These are phyloP conservation scores for Candida berthetii DNA, from an alignment of 805 yeast genomes.

Conservation along the genomic window DNA sequence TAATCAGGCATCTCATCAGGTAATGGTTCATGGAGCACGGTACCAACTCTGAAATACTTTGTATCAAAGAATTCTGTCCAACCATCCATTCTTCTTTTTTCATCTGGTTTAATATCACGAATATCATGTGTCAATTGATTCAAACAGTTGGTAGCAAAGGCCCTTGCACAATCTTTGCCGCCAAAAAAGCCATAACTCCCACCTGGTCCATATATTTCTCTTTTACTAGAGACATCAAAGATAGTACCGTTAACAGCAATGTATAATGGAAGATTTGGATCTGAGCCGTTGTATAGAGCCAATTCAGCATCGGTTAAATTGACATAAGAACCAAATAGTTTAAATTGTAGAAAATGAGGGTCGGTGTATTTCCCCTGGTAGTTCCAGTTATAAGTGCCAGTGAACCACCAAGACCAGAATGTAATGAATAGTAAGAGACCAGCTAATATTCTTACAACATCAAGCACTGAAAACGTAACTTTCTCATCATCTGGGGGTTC, in stretches of 20 bases:
- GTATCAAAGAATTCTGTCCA: constrained; percentile 21
- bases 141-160: constrained; percentile 56
- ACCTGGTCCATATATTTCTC: constrained; percentile 38
- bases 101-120: constrained; percentile 37
- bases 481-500: constrained; percentile 1
- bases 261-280: constrained; percentile 37
- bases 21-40: constrained; percentile 6
- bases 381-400: constrained; percentile 35
- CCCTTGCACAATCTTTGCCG: constrained; percentile 50
- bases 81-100: constrained; percentile 17
- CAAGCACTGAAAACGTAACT: constrained; percentile 5
- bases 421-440: constrained; percentile 12
- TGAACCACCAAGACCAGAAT: constrained; percentile 9
- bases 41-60: constrained; percentile 18
- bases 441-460: constrained; percentile 14
- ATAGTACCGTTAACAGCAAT: constrained; percentile 46
- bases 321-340: constrained; percentile 10
- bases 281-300: constrained; percentile 36
- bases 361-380: constrained; percentile 39
- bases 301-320: constrained; percentile 32
- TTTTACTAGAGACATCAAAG: constrained; percentile 43
- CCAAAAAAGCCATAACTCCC: constrained; percentile 42
- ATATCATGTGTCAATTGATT: constrained; percentile 48
- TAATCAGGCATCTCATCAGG: constrained; percentile 6
- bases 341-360: constrained; percentile 23